Conservation (phyloP, 495 filamentous ascomycete species). For the Acidiella bohemica region DNA sequence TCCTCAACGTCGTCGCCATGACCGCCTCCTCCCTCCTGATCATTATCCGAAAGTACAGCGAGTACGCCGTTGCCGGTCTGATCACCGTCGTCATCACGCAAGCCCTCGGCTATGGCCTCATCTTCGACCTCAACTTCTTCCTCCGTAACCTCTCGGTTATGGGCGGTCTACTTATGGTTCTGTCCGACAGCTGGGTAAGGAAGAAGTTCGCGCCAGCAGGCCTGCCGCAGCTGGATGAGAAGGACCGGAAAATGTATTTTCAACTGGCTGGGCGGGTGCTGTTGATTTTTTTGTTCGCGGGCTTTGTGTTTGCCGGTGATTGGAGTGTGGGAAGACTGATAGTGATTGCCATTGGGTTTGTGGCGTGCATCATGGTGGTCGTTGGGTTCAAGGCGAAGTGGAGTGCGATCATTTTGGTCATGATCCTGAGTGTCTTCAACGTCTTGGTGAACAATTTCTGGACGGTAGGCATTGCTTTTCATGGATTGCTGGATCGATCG, state of each 20-base stretch:
- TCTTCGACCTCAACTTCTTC: constrained; percentile 99
- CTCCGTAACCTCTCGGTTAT: constrained; percentile 95
- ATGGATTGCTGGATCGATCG: background rate
- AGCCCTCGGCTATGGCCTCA: constrained; percentile 90
- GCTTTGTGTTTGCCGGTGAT: constrained; percentile 87
- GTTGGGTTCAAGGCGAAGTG: constrained; percentile 99
- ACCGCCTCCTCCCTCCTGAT: constrained; percentile 65
- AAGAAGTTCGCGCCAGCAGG: constrained; percentile 95
- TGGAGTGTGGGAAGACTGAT: constrained; percentile 78
- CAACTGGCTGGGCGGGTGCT: constrained; percentile 94
- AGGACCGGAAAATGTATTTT: constrained; percentile 99
- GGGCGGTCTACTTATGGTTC: constrained; percentile 91
- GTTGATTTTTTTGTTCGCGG: constrained; percentile 90
- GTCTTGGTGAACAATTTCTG: constrained; percentile 98
- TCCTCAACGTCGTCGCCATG: constrained; percentile 87
- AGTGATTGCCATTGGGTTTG: constrained; percentile 68
- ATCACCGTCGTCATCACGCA: constrained; percentile 88
- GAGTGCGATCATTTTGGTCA: constrained; percentile 84
- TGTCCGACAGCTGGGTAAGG: constrained; percentile 94
- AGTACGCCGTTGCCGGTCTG: constrained; percentile 81
- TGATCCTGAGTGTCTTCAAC: constrained; percentile 94
- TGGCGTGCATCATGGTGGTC: constrained; percentile 96
- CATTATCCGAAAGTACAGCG: constrained; percentile 80
- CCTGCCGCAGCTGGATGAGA: constrained; percentile 86
- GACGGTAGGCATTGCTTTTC: constrained; percentile 58